phyloP scores from a whole-genome alignment of 345 rosid species.

The Euphorbia peplus region DNA sequence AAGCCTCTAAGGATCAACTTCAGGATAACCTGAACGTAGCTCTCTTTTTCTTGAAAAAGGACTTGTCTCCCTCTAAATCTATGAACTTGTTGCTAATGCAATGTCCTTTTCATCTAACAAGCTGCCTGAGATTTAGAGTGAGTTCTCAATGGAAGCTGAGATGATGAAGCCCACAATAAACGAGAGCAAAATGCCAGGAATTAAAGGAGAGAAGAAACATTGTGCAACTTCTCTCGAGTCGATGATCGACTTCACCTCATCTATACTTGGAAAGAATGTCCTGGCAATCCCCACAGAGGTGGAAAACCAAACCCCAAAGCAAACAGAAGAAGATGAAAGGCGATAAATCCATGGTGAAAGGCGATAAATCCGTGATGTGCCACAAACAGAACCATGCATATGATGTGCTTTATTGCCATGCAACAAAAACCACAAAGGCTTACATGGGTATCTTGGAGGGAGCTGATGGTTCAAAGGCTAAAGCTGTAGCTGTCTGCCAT shows the following conservation, averaged over 20 bases:
- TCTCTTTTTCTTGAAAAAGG: conserved; percentile 80
- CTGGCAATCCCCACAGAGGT: conserved; percentile 66
- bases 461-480: conserved; percentile 52
- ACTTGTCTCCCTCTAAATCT: conserved; percentile 45
- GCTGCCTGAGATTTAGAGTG: conserved; percentile 46
- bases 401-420: conserved; percentile 80
- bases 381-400: conserved; percentile 78
- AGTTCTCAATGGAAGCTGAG: conserved; percentile 59
- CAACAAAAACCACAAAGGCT: conserved; percentile 47
- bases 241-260: conserved; percentile 68
- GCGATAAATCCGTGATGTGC: conserved; percentile 61
- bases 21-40: conserved; percentile 60
- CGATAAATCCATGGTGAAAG: too few relatives aligned
- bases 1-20: conserved; percentile 63
- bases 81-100: conserved; percentile 56
- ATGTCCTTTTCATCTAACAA: conserved; percentile 66
- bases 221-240: conserved; percentile 85
- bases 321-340: conserved; percentile 42
- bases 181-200: conserved; percentile 53
- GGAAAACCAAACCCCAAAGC: conserved; percentile 33
- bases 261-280: conserved; percentile 57
- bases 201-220: conserved; percentile 70
- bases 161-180: conserved; percentile 38
- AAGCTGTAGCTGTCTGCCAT: conserved; percentile 83
- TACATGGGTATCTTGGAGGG: conserved; percentile 59